phyloP scores from a whole-genome alignment of 1,284 basidiomycete genomes.

The Leccinum huronense region DNA sequence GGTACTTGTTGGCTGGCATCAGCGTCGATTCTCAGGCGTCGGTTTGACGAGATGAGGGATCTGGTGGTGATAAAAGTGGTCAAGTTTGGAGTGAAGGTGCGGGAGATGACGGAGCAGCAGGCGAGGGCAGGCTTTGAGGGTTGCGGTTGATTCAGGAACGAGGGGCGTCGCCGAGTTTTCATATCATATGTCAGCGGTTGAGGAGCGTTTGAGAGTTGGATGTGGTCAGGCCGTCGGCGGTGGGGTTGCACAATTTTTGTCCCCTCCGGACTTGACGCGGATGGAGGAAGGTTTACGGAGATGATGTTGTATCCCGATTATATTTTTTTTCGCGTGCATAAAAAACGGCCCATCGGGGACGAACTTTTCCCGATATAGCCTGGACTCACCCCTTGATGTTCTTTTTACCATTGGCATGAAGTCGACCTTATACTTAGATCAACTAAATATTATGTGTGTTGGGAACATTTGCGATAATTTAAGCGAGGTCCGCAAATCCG shows the following conservation, averaged over 20 bases:
- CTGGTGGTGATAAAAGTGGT: constrained; percentile 59
- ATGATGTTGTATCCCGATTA: constrained; percentile 28
- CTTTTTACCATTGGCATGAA: no score
- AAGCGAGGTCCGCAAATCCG: no score
- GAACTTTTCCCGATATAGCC: no score
- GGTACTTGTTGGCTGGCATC: constrained; percentile 68
- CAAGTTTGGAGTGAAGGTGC: constrained; percentile 77
- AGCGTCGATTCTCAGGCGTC: constrained; percentile 74
- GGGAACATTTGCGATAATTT: no score
- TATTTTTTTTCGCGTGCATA: constrained; percentile 10
- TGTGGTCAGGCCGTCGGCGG: constrained; percentile 19
- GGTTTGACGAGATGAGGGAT: constrained; percentile 58
- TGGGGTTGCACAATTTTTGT: constrained; percentile 20
- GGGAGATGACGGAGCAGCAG: constrained; percentile 45
- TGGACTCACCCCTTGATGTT: no score
- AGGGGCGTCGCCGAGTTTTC: constrained; percentile 79
- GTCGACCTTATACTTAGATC: no score
- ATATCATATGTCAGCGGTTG: constrained; percentile 67
- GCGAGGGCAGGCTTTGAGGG: constrained; percentile 48
- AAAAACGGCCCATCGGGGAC: constrained; percentile 6
- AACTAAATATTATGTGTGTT: no score
- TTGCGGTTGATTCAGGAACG: constrained; percentile 72
- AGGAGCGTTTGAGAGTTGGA: constrained; percentile 73
- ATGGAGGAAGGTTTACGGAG: constrained; percentile 25
- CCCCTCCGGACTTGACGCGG: constrained; percentile 22